Base-by-base conservation (phyloP, 768 basidiomycete genomes). In the Termitomyces titanicus region DNA sequence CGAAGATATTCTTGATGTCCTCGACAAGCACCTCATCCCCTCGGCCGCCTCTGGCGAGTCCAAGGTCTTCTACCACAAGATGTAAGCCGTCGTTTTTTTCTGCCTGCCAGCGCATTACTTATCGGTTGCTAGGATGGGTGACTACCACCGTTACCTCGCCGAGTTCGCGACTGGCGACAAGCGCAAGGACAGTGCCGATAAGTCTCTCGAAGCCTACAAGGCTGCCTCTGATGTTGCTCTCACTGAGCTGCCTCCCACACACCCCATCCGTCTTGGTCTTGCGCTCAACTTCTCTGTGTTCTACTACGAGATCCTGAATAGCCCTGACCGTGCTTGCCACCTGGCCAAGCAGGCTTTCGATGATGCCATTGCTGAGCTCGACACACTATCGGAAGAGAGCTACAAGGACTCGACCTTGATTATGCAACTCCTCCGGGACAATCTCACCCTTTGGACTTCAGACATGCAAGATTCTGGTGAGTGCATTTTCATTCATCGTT, bases 61-160 rank as follows among this genome's bases (percentile, higher is more conserved):
- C 56, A 96, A 97, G 80, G 95, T 98, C 55, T 98, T 98, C 84
- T 98, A 98, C 81, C 94, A 96, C 85, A 98, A 98, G 86, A 94
- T 97, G 93, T 94, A 64, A 60, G 92, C 52, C 22, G 22, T 43
- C 15, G 33, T 46, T 27, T 22, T 17, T 34, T 27, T 24, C 22
- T 18, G 13, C 43, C 18, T 55, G 6, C 5, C 40, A 11, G n/a
- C 37, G 58, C 34, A 40, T 58, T 56, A 38, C 62, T 61, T 64
- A 66, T 59, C 66, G 3, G 51, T 52, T 54, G 42, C 53, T 66
- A 97, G 94, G 94, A 96, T 93, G 94, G 94, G 94, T 73, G 94
- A 98, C 75, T 96, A 98, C 78, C 94, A 97, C 83, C 93, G 94
- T 67, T 98, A 97, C 78, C 90, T 96, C 64, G 96, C 95, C 66